Conservation (phyloP, 192 early-diverging fungal species). For the Coemansia guatemalensis region DNA sequence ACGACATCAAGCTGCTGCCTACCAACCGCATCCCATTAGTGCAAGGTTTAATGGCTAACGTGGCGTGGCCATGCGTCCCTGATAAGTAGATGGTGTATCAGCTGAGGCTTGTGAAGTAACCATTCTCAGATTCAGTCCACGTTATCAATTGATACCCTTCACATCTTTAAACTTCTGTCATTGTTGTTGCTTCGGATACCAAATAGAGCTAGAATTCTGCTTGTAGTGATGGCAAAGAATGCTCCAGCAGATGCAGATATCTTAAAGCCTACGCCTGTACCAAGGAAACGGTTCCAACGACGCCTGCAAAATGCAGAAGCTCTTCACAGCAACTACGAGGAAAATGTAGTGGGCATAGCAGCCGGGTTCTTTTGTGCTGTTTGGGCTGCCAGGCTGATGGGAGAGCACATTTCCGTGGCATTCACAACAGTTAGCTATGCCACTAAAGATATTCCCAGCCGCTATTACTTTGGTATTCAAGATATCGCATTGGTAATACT, state of each 20-base stretch:
- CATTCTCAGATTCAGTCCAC: too few species aligned
- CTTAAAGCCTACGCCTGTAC: background rate
- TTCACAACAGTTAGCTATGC: constrained; percentile 18
- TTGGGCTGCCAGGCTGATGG: constrained; percentile 33
- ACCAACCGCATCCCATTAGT: background rate
- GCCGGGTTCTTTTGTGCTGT: constrained; percentile 46
- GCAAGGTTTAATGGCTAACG: background rate
- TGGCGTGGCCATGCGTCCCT: background rate
- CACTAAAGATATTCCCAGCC: constrained; percentile 5
- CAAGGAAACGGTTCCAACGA: constrained; percentile 17
- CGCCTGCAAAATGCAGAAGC: constrained; percentile 16
- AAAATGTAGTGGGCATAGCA: constrained; percentile 27
- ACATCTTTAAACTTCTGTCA: background rate
- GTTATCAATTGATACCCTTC: too few species aligned
- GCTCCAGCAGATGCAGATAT: background rate
- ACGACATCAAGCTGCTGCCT: too few species aligned
- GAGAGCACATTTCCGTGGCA: constrained; percentile 20
- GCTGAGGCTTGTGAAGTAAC: background rate
- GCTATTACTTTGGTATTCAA: constrained; percentile 20
- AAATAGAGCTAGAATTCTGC: background rate
- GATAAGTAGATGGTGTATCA: background rate
- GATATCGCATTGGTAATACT: constrained; percentile 23
- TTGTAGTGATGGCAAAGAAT: background rate
- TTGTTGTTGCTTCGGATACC: background rate
- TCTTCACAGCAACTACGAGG: constrained; percentile 35